A percentile compares a stretch with the other conserved stretches of the same genome.
These are phyloP conservation scores for Suillus cothurnatus DNA, from an alignment of 768 basidiomycete genomes.

Conservation along the genomic window DNA sequence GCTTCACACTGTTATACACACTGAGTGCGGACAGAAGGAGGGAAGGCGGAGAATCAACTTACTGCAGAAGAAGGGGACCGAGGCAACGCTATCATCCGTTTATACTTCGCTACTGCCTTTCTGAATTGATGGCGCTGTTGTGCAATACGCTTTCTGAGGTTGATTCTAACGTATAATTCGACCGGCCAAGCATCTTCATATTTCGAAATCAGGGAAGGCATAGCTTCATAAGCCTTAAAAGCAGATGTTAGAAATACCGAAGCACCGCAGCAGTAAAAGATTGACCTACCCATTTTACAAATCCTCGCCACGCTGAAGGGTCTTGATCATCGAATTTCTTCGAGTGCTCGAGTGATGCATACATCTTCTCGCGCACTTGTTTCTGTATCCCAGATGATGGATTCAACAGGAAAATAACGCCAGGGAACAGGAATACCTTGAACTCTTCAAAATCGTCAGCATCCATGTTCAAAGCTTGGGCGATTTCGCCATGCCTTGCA, in stretches of 20 bases:
- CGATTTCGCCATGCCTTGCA: neutral
- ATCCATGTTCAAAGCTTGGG: neutral
- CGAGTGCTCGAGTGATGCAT: neutral
- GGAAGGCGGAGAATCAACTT: neutral
- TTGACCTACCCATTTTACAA: neutral
- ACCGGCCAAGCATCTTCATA: constrained; percentile 5
- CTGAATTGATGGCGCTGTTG: neutral
- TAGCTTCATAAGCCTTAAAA: neutral
- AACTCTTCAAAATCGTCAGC: neutral
- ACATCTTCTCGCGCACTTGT: neutral
- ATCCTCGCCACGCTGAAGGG: neutral
- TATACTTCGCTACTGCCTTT: neutral
- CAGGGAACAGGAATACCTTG: neutral
- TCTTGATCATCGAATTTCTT: neutral
- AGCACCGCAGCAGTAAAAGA: neutral
- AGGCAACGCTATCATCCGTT: neutral
- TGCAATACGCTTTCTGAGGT: neutral
- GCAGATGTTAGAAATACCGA: neutral
- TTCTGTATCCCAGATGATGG: neutral
- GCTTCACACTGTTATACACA: neutral
- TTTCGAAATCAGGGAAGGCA: neutral
- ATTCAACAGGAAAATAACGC: neutral
- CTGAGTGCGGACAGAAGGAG: neutral
- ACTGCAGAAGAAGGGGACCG: neutral
- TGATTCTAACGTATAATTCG: neutral